Evolutionary conservation across 306 rosid genomes (phyloP).

Genomic region (Datisca glomerata): DNA sequence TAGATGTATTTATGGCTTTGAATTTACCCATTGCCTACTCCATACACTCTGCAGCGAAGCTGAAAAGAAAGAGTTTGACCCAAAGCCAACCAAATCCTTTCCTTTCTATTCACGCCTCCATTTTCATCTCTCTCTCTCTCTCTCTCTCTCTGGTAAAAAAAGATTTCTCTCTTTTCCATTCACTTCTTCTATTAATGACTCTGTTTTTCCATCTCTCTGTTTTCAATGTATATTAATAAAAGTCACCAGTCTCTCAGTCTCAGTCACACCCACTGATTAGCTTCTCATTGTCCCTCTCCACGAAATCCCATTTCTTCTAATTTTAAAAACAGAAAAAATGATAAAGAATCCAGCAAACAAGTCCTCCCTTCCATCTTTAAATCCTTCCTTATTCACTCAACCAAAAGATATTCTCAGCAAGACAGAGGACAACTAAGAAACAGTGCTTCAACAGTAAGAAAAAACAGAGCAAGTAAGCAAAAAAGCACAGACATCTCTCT

Average conservation of each 20-base stretch:
- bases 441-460: not conserved
- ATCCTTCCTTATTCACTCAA: not conserved
- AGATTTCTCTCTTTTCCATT: conserved; percentile 9
- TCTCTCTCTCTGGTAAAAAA: too few relatives aligned
- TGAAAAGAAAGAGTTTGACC: conserved; percentile 46
- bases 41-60: conserved; percentile 7
- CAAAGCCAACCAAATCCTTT: conserved; percentile 50
- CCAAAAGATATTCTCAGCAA: not conserved
- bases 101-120: conserved; percentile 71
- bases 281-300: not conserved
- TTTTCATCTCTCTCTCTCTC: conserved; percentile 10
- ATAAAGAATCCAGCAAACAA: too few relatives aligned
- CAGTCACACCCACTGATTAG: not conserved
- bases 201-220: not conserved
- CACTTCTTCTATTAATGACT: conserved; percentile 14
- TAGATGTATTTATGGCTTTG: too few relatives aligned
- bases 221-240: not conserved
- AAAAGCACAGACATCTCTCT: conserved; percentile 13
- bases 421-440: not conserved
- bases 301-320: not conserved
- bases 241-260: not conserved
- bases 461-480: conserved; percentile 7
- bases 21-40: too few relatives aligned
- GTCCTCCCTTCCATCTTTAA: not conserved
- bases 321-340: too few relatives aligned